A percentile compares a stretch with the other conserved stretches of the same genome.
These are phyloP conservation scores for Cenchrus fungigraminus DNA, from an alignment of 176 grass and related monocot genomes.

Conservation along the genomic window DNA sequence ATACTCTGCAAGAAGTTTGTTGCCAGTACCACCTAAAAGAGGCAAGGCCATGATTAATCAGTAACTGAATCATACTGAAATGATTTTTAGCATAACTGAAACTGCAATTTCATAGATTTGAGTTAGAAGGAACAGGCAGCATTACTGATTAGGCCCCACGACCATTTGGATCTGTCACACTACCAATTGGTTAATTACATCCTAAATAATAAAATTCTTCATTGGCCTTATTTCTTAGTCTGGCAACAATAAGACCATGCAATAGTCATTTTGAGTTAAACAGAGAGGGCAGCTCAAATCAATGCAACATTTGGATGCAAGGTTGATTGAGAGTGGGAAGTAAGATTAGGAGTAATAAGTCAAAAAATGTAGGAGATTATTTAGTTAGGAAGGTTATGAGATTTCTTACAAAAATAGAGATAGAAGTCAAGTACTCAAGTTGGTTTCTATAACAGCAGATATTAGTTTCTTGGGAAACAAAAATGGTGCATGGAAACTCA, in stretches of 20 bases:
- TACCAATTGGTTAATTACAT: not conserved
- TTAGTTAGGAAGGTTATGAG: not conserved
- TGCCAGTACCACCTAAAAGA: slow-evolving; percentile 83
- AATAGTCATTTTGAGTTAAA: slow-evolving; percentile 4
- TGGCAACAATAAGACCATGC: not conserved
- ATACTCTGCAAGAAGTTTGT: slow-evolving; percentile 70
- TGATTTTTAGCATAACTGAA: slow-evolving; percentile 28
- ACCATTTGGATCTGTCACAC: not conserved
- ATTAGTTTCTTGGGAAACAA: not conserved
- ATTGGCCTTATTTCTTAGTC: not conserved
- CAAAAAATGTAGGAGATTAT: slow-evolving; percentile 7
- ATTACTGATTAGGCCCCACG: slow-evolving; percentile 2
- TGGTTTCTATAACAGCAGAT: not conserved
- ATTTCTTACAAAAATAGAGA: not conserved
- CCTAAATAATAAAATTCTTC: not conserved
- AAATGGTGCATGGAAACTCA: slow-evolving; percentile 22
- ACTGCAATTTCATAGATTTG: slow-evolving; percentile 10
- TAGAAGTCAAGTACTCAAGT: not conserved
- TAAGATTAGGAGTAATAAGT: slow-evolving; percentile 1
- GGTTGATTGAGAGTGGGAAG: not conserved
- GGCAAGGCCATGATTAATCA: slow-evolving; percentile 35
- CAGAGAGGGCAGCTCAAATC: not conserved
- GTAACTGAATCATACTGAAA: slow-evolving; percentile 10
- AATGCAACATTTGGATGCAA: not conserved
- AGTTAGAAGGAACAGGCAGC: not conserved